Base-by-base conservation (phyloP, 345 rosid genomes). In the Iberis pinnata region DNA sequence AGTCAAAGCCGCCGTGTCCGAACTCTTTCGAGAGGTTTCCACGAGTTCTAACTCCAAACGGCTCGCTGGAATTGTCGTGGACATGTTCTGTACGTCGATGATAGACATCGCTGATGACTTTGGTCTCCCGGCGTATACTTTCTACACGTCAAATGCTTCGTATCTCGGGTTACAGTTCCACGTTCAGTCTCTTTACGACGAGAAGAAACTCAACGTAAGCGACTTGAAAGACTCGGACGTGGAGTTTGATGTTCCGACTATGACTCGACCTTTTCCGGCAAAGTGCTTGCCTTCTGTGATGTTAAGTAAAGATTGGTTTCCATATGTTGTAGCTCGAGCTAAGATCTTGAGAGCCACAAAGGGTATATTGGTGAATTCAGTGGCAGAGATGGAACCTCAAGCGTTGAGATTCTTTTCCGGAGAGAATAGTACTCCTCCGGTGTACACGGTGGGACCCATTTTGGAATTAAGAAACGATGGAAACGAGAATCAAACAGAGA, bases 331-430 rank as follows among this genome's bases (percentile, higher is more conserved):
- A 1, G 48, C 36, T 7, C 42, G 12, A 7, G 60, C 68, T 1
- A 58, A 46, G 49, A 17, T 35, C 70, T 15, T 48, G 73, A 15
- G 46, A 49, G 5, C n/a, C n/a, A 26, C 60, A 10, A 74, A 70
- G 54, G 88, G 83, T 39, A 75, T 80, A 51, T 31, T 81, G 20
- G 65, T 84, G 1, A 81, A 81, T 48, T 44, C 85, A 4, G 67
- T 81, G 18, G 7, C 35, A 11, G 80, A 84, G 59, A 56, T 81
- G n/a, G 83, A 84, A 14, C 46, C 85, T 0, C 33, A 26, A 7
- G 70, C 78, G 10, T 7, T 81, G 9, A 19, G 16, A 6, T 37
- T 75, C 1, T n/a, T 60, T n/a, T n/a, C n/a, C 0, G 31, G 31
- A 8, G 53, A 22, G 18, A 36, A 26, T 20, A 36, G 19, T 16